phyloP scores from a whole-genome alignment of 2,329 filamentous ascomycete species.

The Endothia cerciana region DNA sequence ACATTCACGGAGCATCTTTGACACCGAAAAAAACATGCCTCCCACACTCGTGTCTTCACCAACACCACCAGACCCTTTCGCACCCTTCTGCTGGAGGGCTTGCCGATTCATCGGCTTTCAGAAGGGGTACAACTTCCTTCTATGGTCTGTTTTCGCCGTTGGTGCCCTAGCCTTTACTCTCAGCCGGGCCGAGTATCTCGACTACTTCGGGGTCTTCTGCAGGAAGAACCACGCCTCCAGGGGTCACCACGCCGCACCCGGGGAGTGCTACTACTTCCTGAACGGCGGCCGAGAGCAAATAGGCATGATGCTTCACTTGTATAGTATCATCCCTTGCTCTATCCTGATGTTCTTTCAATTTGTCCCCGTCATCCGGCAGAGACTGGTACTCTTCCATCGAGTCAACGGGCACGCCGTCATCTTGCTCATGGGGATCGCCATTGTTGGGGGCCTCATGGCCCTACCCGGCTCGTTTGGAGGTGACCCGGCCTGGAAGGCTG shows the following conservation, averaged over 20 bases:
- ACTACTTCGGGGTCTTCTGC: constrained; percentile 47
- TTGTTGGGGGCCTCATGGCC: constrained; percentile 58
- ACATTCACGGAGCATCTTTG: neutral
- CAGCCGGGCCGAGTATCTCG: constrained; percentile 52
- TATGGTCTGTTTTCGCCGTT: constrained; percentile 55
- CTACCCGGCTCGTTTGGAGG: constrained; percentile 57
- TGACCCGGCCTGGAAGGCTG: constrained; percentile 51
- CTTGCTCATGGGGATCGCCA: constrained; percentile 49
- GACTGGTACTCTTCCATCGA: constrained; percentile 57
- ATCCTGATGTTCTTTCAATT: constrained; percentile 54
- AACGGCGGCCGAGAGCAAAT: constrained; percentile 34
- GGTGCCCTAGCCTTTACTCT: constrained; percentile 52
- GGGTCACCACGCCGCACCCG: constrained; percentile 27
- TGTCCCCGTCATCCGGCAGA: constrained; percentile 51
- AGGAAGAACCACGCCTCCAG: constrained; percentile 30
- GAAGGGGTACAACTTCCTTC: constrained; percentile 59
- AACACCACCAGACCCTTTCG: neutral
- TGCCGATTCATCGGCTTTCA: constrained; percentile 57
- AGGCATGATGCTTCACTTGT: constrained; percentile 52
- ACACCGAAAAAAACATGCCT: constrained; percentile 5
- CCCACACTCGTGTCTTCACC: neutral
- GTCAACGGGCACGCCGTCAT: constrained; percentile 62
- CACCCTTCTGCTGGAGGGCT: constrained; percentile 36
- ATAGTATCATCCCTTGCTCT: constrained; percentile 48
- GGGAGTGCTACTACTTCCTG: constrained; percentile 29